A percentile compares a stretch with the other conserved stretches of the same genome.
Evolutionary conservation across 2,329 filamentous ascomycete genomes (phyloP).

Genomic region (Epichloe brachyelytri): DNA sequence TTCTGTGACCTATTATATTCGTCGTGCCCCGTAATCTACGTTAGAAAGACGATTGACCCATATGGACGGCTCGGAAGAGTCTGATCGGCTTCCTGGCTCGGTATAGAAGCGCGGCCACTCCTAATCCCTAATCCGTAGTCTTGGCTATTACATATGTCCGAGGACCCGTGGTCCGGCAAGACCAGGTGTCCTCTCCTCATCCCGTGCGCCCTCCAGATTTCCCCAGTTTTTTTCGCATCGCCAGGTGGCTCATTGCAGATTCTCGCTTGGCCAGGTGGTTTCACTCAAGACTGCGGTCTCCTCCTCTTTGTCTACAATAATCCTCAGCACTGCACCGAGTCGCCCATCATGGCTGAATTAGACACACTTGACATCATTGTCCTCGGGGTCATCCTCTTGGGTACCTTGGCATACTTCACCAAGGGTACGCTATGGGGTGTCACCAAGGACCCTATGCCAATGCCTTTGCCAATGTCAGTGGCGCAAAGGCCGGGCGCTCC

Average conservation of each 20-base stretch:
- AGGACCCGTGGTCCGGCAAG: too few relatives aligned
- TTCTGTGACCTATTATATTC: too few relatives aligned
- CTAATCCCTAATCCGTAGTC: too few relatives aligned
- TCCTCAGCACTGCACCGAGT: background rate
- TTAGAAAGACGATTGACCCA: too few relatives aligned
- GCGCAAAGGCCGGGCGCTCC: constrained; percentile 67
- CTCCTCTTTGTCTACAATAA: background rate
- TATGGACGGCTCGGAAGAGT: too few relatives aligned
- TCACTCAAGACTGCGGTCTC: background rate
- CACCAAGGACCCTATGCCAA: constrained; percentile 73
- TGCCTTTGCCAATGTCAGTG: constrained; percentile 56
- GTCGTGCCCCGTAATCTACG: too few relatives aligned
- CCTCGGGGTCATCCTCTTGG: constrained; percentile 70
- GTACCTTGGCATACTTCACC: constrained; percentile 90
- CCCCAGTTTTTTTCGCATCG: background rate
- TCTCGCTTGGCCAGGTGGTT: background rate
- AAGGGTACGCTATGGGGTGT: constrained; percentile 92
- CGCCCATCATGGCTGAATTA: constrained; percentile 68
- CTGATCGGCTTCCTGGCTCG: too few relatives aligned
- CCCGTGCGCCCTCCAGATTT: background rate
- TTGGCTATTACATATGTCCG: too few relatives aligned
- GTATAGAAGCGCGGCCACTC: too few relatives aligned
- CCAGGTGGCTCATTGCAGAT: background rate
- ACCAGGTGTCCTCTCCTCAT: background rate
- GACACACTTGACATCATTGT: constrained; percentile 93